phyloP scores from a whole-genome alignment of 2,329 filamentous ascomycete genomes.

The Ploettnerulaceae sp. region DNA sequence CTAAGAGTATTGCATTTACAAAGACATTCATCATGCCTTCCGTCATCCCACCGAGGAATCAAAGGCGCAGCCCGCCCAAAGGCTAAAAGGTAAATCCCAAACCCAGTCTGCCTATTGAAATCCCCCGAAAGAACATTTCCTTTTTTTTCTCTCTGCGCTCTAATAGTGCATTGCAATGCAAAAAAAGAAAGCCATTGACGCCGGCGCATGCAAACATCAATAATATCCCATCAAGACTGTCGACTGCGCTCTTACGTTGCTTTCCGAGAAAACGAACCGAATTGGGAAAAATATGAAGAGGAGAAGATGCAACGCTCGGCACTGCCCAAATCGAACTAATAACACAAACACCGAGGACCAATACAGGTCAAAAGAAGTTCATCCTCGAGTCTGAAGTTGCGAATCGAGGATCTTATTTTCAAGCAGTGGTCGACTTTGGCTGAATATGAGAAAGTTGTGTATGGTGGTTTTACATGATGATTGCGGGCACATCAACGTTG shows the following conservation, averaged over 20 bases:
- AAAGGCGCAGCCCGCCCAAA: constrained; percentile 5
- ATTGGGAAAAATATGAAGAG: neutral
- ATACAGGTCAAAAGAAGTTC: neutral
- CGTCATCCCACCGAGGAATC: neutral
- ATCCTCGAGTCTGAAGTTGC: neutral
- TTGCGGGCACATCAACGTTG: constrained; percentile 79
- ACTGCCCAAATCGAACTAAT: neutral
- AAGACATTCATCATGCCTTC: neutral
- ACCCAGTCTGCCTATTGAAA: neutral
- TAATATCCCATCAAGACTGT: constrained; percentile 3
- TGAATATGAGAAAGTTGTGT: neutral
- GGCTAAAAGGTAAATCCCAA: neutral
- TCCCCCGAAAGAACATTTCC: neutral
- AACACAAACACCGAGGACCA: constrained; percentile 4
- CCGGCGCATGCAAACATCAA: constrained; percentile 2
- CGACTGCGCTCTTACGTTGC: constrained; percentile 3
- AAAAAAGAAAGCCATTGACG: constrained; percentile 8
- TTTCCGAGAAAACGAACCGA: constrained; percentile 1
- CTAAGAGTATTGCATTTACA: constrained; percentile 10
- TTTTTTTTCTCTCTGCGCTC: constrained; percentile 3
- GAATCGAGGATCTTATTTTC: neutral
- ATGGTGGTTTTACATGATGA: constrained; percentile 54
- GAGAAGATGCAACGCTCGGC: neutral
- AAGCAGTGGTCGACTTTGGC: neutral
- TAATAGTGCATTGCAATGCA: constrained; percentile 1